A percentile compares a stretch with the other conserved stretches of the same genome.
Conservation (phyloP, 768 basidiomycete genomes). For the Auricularia heimuer region DNA sequence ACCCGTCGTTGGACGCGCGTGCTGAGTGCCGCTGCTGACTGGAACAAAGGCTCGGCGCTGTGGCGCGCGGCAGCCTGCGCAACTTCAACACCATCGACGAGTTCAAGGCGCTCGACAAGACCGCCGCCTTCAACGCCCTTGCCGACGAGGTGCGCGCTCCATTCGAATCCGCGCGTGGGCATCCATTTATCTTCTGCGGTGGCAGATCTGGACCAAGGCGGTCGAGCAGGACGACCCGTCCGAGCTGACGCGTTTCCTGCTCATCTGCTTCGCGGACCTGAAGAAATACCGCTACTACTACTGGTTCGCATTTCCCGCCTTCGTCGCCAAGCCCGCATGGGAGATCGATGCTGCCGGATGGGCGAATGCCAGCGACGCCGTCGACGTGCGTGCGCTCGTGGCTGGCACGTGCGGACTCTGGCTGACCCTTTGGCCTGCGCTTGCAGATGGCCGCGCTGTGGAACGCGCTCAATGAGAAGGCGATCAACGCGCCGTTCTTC, state of each 20-base stretch:
- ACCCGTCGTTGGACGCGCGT: not conserved
- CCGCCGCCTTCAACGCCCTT: slow-evolving; percentile 66
- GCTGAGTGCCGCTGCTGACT: too few species aligned
- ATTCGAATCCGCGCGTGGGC: not conserved
- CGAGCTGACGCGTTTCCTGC: slow-evolving; percentile 65
- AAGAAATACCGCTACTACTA: slow-evolving; percentile 98
- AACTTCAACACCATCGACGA: slow-evolving; percentile 98
- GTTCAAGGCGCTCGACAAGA: slow-evolving; percentile 84
- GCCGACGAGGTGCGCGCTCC: slow-evolving; percentile 50
- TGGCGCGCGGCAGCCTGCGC: slow-evolving; percentile 61
- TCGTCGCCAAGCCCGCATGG: slow-evolving; percentile 86
- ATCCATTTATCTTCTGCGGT: too few species aligned
- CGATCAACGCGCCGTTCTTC: slow-evolving; percentile 42
- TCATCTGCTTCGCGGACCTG: slow-evolving; percentile 92
- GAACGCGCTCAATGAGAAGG: slow-evolving; percentile 30
- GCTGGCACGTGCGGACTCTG: not conserved
- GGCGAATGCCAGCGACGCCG: slow-evolving; percentile 29
- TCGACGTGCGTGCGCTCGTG: slow-evolving; percentile 1
- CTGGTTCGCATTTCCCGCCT: slow-evolving; percentile 96
- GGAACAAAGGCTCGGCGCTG: slow-evolving; percentile 32
- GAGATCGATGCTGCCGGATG: slow-evolving; percentile 60
- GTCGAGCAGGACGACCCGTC: slow-evolving; percentile 40
- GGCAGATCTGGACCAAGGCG: slow-evolving; percentile 66
- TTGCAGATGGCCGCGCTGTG: slow-evolving; percentile 46
- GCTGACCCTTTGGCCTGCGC: not conserved